phyloP scores from a whole-genome alignment of 2,329 filamentous ascomycete species.

The Claviceps digitariae region DNA sequence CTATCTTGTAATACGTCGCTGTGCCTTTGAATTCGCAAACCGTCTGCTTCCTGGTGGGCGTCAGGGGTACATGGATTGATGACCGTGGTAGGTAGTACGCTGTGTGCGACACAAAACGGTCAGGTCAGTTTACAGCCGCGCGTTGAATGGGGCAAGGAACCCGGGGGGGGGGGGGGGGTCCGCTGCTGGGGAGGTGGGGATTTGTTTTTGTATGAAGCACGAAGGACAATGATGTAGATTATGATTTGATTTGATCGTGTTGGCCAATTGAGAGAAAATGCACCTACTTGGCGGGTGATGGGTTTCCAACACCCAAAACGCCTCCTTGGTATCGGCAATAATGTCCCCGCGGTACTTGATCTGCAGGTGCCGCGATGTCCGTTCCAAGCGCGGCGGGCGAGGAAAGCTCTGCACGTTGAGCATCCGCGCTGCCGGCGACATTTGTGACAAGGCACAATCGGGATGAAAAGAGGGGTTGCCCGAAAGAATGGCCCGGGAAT shows the following conservation, averaged over 20 bases:
- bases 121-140: neutral
- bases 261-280: no score
- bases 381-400: conserved; percentile 42
- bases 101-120: conserved; percentile 13
- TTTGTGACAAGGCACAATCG: neutral
- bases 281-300: conserved; percentile 45
- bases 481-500: conserved; percentile 7
- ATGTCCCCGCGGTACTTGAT: conserved; percentile 40
- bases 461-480: conserved; percentile 7
- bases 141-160: no score
- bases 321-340: conserved; percentile 44
- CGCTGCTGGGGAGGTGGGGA: no score
- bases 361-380: conserved; percentile 37
- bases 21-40: conserved; percentile 49
- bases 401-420: conserved; percentile 46
- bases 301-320: conserved; percentile 49
- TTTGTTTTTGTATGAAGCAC: no score
- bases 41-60: conserved; percentile 27
- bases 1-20: conserved; percentile 43
- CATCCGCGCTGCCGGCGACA: conserved; percentile 22
- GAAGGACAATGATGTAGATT: no score
- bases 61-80: conserved; percentile 32
- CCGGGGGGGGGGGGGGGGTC: no score
- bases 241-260: neutral
- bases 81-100: conserved; percentile 47